A percentile compares a stretch with the other conserved stretches of the same genome.
Evolutionary conservation across 352 stramenopile species (phyloP).

Genomic region (Phytophthora melonis): DNA sequence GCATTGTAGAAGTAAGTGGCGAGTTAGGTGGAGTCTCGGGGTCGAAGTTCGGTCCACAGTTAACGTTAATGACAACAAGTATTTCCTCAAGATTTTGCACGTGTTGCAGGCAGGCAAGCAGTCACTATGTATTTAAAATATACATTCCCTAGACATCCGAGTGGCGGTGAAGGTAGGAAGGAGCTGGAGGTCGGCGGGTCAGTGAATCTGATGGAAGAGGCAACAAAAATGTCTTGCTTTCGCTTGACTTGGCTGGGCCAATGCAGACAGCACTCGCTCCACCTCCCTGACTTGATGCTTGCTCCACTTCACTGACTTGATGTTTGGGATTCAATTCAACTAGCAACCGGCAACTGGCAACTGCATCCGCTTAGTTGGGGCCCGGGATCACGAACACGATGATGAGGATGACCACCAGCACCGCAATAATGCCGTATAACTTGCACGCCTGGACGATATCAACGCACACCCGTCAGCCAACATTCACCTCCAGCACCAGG

Average conservation of each 20-base stretch:
- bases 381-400: conserved; percentile 63
- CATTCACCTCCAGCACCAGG: neutral
- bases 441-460: conserved; percentile 56
- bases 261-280: neutral
- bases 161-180: conserved; percentile 6
- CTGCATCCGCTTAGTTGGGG: conserved; percentile 27
- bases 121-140: conserved; percentile 35
- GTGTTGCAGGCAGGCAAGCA: neutral
- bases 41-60: neutral
- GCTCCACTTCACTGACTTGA: neutral
- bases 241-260: too few relatives aligned
- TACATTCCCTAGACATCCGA: conserved; percentile 22
- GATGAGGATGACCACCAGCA: conserved; percentile 73
- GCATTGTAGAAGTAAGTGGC: conserved; percentile 27
- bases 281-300: neutral
- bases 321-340: neutral
- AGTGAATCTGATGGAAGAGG: conserved; percentile 13
- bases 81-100: conserved; percentile 18
- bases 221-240: conserved; percentile 19
- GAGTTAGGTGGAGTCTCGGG: neutral
- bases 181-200: conserved; percentile 1
- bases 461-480: neutral
- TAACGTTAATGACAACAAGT: conserved; percentile 32
- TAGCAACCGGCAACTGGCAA: conserved; percentile 10
- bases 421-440: conserved; percentile 74